Conservation (phyloP, 2,329 filamentous ascomycete species). For the Sporothrix pallida region DNA sequence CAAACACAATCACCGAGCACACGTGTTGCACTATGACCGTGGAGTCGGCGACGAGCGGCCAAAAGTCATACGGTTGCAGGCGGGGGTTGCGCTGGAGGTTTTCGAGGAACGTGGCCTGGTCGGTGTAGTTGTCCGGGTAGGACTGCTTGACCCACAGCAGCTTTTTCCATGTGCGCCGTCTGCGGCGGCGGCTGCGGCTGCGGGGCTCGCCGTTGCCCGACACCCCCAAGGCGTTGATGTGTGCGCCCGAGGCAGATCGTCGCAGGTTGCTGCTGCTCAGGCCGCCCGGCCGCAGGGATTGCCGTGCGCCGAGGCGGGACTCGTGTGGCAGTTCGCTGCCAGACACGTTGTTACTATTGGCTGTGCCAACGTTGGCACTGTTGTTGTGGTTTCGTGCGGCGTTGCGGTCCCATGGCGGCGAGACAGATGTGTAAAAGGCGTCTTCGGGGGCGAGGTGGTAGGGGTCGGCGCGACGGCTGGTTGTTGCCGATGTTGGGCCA, state of each 20-base stretch:
- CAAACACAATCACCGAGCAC: slow-evolving; percentile 91
- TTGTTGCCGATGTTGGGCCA: slow-evolving; percentile 36
- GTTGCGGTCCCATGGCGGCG: slow-evolving; percentile 62
- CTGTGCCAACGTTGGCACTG: not conserved
- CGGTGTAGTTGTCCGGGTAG: slow-evolving; percentile 98
- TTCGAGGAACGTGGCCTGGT: slow-evolving; percentile 94
- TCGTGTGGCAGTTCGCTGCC: slow-evolving; percentile 29
- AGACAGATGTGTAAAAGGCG: slow-evolving; percentile 68
- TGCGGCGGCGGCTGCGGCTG: slow-evolving; percentile 66
- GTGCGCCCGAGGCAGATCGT: slow-evolving; percentile 27
- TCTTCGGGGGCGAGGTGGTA: slow-evolving; percentile 82
- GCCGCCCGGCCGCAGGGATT: slow-evolving; percentile 32
- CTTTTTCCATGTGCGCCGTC: slow-evolving; percentile 88
- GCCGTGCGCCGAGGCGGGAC: slow-evolving; percentile 5
- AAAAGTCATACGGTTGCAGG: slow-evolving; percentile 95
- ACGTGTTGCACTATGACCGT: slow-evolving; percentile 98
- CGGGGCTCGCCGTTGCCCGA: slow-evolving; percentile 54
- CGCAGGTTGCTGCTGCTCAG: slow-evolving; percentile 40
- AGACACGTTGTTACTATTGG: slow-evolving; percentile 10
- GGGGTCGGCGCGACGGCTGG: slow-evolving; percentile 58
- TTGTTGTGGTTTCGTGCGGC: not conserved
- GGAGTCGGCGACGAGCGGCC: slow-evolving; percentile 92
- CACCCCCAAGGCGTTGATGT: slow-evolving; percentile 44
- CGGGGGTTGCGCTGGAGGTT: slow-evolving; percentile 93
- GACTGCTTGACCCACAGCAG: slow-evolving; percentile 97